Evolutionary conservation across 2,329 filamentous ascomycete genomes (phyloP), one percentile per base, ranked within the genome.

Genomic region (Coniochaeta prunicola): DNA sequence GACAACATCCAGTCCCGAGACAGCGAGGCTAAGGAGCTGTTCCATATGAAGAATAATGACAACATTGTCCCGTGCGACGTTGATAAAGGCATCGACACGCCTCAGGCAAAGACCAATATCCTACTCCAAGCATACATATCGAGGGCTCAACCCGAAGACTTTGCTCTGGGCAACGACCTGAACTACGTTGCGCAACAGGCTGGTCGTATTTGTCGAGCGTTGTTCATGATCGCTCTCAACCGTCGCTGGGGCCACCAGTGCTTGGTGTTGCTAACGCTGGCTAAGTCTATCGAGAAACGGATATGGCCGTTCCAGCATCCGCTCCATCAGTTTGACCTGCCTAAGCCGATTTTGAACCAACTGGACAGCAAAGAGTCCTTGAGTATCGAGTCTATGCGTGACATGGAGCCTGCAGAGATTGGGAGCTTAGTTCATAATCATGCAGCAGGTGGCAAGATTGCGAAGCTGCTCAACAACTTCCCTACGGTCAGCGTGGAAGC

Each of bases 151-250:
- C 82, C 94, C 0, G 93, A 97, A 63, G 94, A 99, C 71, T 99
- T 97, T 74, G 93, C 94, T 0, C 77, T 99, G 12, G 84, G 89
- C 1, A 97, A 96, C 21, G 94, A 99, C 70, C 88, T 90, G 50
- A 91, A 91, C 63, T 99, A 99, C 68, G 91, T 99, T 48, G 91
- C 94, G 1, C 94, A 99, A 70, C 96, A 99, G 71, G 89, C 94
- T 12, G 91, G 92, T 1, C 88, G 94, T 72, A 99, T 99, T 59
- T 97, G 92, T 68, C 83, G 96, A 62, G 91, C 96, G 2, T 76
- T 99, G 17, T 99, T 99, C 73, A 96, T 97, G 91, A 93, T 99
- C 66, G 93, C 94, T 1, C 78, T 99, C 57, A 97, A 97, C 72
- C 83, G 94, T 60, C 85, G 91, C 64, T 99, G 94, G 94, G 94